phyloP scores from a whole-genome alignment of 2,329 filamentous ascomycete species.

The Fusarium sp. region DNA sequence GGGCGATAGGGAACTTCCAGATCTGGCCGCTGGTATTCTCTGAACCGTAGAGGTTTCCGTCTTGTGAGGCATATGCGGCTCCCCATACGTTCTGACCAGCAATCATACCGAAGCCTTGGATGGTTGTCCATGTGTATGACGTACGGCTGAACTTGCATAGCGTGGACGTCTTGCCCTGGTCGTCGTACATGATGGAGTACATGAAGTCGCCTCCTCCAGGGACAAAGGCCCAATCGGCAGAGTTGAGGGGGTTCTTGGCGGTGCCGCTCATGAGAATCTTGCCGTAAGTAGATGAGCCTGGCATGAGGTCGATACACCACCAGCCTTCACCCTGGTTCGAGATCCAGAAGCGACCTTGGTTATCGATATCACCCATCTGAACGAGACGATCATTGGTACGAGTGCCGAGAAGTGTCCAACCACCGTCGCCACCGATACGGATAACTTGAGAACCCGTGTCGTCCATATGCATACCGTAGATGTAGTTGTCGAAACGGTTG shows the following conservation, averaged over 20 bases:
- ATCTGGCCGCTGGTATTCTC: conserved; percentile 31
- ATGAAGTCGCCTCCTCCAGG: conserved; percentile 39
- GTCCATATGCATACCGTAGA: conserved; percentile 28
- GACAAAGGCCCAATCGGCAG: conserved; percentile 37
- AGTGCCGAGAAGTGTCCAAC: conserved; percentile 20
- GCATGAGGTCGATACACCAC: conserved; percentile 37
- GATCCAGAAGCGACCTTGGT: conserved; percentile 35
- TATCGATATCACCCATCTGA: conserved; percentile 38
- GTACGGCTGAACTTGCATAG: conserved; percentile 35
- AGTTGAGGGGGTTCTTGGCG: background rate
- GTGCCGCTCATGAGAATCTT: conserved; percentile 30
- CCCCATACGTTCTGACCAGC: conserved; percentile 31
- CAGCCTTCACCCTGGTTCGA: conserved; percentile 33
- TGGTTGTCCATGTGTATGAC: conserved; percentile 21
- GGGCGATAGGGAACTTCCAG: conserved; percentile 32
- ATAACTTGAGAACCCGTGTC: conserved; percentile 31
- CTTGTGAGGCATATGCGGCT: conserved; percentile 27
- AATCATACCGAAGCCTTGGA: conserved; percentile 15
- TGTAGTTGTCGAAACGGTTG: conserved; percentile 33
- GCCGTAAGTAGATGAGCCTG: conserved; percentile 30
- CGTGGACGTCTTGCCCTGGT: background rate
- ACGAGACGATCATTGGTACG: conserved; percentile 23
- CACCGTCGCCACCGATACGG: conserved; percentile 33
- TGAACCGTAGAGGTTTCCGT: conserved; percentile 33
- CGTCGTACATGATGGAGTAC: conserved; percentile 22